Evolutionary conservation across 2,329 filamentous ascomycete species (phyloP), one percentile per base, ranked within the genome.

Genomic region (Aspergillus awamori): DNA sequence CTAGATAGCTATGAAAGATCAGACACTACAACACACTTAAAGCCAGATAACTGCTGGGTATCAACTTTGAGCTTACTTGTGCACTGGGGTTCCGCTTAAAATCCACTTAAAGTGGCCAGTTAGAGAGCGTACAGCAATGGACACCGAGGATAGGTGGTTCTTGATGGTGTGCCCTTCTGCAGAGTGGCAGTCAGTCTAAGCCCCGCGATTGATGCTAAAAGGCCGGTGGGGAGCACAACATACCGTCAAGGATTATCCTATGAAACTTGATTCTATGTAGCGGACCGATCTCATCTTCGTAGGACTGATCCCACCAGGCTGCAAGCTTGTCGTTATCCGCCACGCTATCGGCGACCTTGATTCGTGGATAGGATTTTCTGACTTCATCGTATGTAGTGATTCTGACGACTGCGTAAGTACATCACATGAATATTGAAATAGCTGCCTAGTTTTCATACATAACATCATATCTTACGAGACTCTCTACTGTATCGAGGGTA

Each of bases 201-300:
- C 26, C 39, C 4, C 26, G 2, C n/a, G 8, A 8, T 7, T 26
- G 7, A n/a, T 8, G 10, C 7, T 1, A 11, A 1, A 38, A 4
- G 30, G 30, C 5, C 30, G 11, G 30, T 10, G 2, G 11, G 30
- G 4, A 36, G 30, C 26, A 13, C 10, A 36, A 11, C 69, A 57
- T 67, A 74, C 77, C 77, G 38, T 80, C 77, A 6, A 80, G 66
- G n/a, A 79, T 70, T n/a, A 79, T 76, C 2, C 77, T 69, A 24
- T 70, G 70, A 57, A 74, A 80, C 5, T 72, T 71, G 30, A 78
- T 66, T 24, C 59, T 57, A 63, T 79, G 77, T 4, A 80, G 61
- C 3, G 69, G 67, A 2, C 77, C 77, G 28, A 65, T 60, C 8
- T 70, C 61, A 5, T 69, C 26, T 5, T 65, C 38, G 53, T 68